Percentiles rank a stretch among this genome's conserved stretches.
Evolutionary conservation across 176 grass and related monocot species (phyloP).

Genomic region (Phoenix roebelenii): DNA sequence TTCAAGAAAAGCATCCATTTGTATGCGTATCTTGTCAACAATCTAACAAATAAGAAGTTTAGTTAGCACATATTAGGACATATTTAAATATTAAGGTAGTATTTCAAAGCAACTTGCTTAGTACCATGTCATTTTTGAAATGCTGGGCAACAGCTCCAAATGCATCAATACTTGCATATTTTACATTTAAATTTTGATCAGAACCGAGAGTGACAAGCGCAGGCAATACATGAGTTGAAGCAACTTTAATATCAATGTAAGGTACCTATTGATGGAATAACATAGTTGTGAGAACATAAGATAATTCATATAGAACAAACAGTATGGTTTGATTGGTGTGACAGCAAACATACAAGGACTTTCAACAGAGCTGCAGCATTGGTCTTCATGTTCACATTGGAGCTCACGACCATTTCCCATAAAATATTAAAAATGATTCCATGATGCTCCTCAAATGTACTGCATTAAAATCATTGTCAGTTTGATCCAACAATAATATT

Average conservation of each 20-base stretch:
- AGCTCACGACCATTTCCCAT: slow-evolving; percentile 98
- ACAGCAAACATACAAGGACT: slow-evolving; percentile 55
- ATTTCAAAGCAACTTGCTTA: slow-evolving; percentile 17
- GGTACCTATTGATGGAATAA: slow-evolving; percentile 50
- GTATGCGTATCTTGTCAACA: slow-evolving; percentile 92
- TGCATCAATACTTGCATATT: slow-evolving; percentile 97
- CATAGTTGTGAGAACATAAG: slow-evolving; percentile 23
- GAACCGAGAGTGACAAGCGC: slow-evolving; percentile 86
- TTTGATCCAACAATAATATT: background rate
- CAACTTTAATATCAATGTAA: slow-evolving; percentile 60
- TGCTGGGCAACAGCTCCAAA: slow-evolving; percentile 94
- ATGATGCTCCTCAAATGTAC: slow-evolving; percentile 89
- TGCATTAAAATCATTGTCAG: slow-evolving; percentile 31
- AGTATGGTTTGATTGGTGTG: slow-evolving; percentile 17
- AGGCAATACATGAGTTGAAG: slow-evolving; percentile 90
- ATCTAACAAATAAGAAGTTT: slow-evolving; percentile 36
- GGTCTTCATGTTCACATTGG: slow-evolving; percentile 56
- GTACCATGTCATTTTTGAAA: slow-evolving; percentile 96
- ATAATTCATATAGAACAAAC: slow-evolving; percentile 8
- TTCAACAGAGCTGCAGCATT: slow-evolving; percentile 81
- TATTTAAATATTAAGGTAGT: background rate
- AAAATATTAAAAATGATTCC: slow-evolving; percentile 67
- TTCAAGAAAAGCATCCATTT: slow-evolving; percentile 99
- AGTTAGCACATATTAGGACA: too few relatives aligned
- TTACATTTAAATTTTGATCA: slow-evolving; percentile 77